Conservation (phyloP, 1,139 yeast genomes). For the Insectozyma bohioensis region DNA sequence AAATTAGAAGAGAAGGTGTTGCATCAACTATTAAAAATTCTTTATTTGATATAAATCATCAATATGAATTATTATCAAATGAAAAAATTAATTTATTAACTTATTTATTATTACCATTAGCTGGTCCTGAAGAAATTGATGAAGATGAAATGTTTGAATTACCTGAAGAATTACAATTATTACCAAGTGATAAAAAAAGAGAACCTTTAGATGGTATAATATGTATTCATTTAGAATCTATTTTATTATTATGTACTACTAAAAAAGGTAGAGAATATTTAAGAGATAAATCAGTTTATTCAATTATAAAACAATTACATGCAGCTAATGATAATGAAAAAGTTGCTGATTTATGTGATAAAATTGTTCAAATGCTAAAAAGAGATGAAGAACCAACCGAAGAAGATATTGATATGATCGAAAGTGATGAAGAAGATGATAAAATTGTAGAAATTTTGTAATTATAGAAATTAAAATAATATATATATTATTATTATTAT, state of each 20-base stretch:
- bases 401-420: slow-evolving; percentile 30
- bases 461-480: neutral
- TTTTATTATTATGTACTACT: slow-evolving; percentile 76
- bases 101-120: slow-evolving; percentile 77
- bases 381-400: slow-evolving; percentile 71
- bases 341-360: slow-evolving; percentile 67
- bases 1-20: slow-evolving; percentile 85
- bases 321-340: slow-evolving; percentile 64
- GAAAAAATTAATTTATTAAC: slow-evolving; percentile 74
- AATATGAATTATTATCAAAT: slow-evolving; percentile 57
- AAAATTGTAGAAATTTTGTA: slow-evolving; percentile 54
- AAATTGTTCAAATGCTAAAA: slow-evolving; percentile 83
- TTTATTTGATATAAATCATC: slow-evolving; percentile 75
- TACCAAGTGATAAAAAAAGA: slow-evolving; percentile 73
- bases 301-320: slow-evolving; percentile 82
- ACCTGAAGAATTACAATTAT: slow-evolving; percentile 84
- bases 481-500: too few species aligned
- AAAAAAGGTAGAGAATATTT: slow-evolving; percentile 68
- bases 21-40: slow-evolving; percentile 92
- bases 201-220: slow-evolving; percentile 70
- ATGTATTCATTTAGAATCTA: slow-evolving; percentile 71
- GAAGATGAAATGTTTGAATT: slow-evolving; percentile 82
- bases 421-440: slow-evolving; percentile 39
- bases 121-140: slow-evolving; percentile 79
- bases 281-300: slow-evolving; percentile 78